Evolutionary conservation across 768 basidiomycete genomes (phyloP), one percentile per base, ranked within the genome.

Genomic region (Gloeostereum incarnatum): DNA sequence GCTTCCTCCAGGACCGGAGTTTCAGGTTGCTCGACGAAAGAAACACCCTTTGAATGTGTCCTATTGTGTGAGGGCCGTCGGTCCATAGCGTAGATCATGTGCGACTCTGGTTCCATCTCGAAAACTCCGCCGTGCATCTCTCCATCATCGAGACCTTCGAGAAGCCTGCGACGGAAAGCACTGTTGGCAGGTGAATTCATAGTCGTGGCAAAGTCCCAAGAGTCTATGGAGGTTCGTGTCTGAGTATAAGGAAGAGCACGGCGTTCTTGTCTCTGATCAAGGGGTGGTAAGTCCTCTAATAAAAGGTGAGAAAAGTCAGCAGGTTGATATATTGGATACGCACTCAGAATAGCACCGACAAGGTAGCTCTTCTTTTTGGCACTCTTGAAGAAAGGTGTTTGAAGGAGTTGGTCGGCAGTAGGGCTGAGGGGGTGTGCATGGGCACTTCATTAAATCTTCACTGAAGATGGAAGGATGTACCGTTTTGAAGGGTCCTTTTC

Each of bases 351-450:
- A 14, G 80, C 69, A 38, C 74, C 71, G 20, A 91, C 81, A 13
- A 97, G 72, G 59, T 81, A 84, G 3, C 71, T 66, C 52, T 80
- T 81, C 62, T 80, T 85, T 65, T 86, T 90, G 3, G 88, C 75
- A 19, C 58, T 60, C 54, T 69, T 84, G 63, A 97, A 88, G 56
- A 93, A 91, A 1, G 76, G 67, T 8, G 75, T 78, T 42, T 80
- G 73, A 3, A 93, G 64, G n/a, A 96, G 65, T 44, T 85, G 69
- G 35, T 69, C 71, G 4, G 92, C 82, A 2, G 80, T 79, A 20
- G 90, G 91, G 16, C 88, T 87, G 44, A 8, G 6, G 18, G 16
- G 17, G 16, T 33, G 10, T 13, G n/a, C n/a, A n/a, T n/a, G n/a
- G n/a, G n/a, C 33, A 27, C 3, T 17, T 37, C 8, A 19, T 22